A percentile compares a stretch with the other conserved stretches of the same genome.
phyloP scores from a whole-genome alignment of 2,329 filamentous ascomycete species.

The Pseudogymnoascus sp. region DNA sequence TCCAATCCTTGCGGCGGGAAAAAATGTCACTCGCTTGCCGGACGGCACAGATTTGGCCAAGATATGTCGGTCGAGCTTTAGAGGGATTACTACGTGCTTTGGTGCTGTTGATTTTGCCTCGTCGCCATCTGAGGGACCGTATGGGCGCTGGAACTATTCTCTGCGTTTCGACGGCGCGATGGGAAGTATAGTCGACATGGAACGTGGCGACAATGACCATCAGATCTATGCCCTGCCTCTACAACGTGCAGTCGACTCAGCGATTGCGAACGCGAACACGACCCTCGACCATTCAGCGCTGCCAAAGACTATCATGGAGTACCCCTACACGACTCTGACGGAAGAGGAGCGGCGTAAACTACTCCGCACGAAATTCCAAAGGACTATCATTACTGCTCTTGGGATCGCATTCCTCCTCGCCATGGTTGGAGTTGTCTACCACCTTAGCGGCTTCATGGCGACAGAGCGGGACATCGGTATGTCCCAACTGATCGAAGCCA shows the following conservation, averaged over 20 bases:
- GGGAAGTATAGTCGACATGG: conserved; percentile 55
- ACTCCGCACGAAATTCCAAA: conserved; percentile 64
- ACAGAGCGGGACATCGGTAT: conserved; percentile 80
- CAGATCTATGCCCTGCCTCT: conserved; percentile 73
- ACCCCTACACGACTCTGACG: conserved; percentile 67
- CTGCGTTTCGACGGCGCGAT: conserved; percentile 68
- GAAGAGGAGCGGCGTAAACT: conserved; percentile 55
- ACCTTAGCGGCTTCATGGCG: conserved; percentile 78
- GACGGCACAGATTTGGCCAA: conserved; percentile 50
- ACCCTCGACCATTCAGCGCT: conserved; percentile 33
- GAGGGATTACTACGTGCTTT: conserved; percentile 64
- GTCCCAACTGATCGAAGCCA: conserved; percentile 80
- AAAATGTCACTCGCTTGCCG: conserved; percentile 46
- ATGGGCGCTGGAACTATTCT: conserved; percentile 76
- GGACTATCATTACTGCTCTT: conserved; percentile 64
- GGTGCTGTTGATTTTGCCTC: conserved; percentile 67
- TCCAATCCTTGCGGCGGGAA: conserved; percentile 48
- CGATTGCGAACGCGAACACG: conserved; percentile 53
- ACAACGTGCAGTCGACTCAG: conserved; percentile 67
- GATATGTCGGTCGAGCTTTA: conserved; percentile 54
- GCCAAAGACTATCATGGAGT: conserved; percentile 50
- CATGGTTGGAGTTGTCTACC: conserved; percentile 75
- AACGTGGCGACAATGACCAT: conserved; percentile 60
- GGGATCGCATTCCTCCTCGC: conserved; percentile 72
- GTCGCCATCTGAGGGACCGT: conserved; percentile 62